Conservation (phyloP, 768 basidiomycete genomes). For the Hericium rajendrae region DNA sequence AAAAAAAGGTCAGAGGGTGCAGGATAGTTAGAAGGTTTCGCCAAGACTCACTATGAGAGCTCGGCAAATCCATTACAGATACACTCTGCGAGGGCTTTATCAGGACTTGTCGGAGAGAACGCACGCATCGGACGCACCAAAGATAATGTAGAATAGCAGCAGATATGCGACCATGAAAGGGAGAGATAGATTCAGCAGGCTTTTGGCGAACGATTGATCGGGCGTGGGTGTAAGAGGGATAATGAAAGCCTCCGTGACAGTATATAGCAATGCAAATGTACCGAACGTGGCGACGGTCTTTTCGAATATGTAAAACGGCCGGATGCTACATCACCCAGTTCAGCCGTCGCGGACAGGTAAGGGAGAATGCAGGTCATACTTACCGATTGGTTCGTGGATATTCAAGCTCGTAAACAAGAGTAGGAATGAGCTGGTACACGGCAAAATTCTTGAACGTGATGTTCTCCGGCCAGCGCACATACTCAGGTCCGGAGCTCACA, state of each 20-base stretch:
- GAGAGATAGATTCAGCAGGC: conserved; percentile 76
- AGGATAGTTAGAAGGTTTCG: not conserved
- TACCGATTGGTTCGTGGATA: conserved; percentile 86
- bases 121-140: conserved; percentile 37
- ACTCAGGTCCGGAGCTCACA: conserved; percentile 54
- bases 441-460: conserved; percentile 75
- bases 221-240: conserved; percentile 66
- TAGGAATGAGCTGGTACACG: conserved; percentile 81
- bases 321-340: conserved; percentile 32
- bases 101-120: not conserved
- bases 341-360: not conserved
- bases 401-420: conserved; percentile 92
- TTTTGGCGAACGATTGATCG: conserved; percentile 64
- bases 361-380: conserved; percentile 12
- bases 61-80: conserved; percentile 97
- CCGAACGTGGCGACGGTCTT: conserved; percentile 84
- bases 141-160: conserved; percentile 78
- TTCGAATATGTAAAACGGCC: conserved; percentile 68
- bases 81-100: conserved; percentile 50
- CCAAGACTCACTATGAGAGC: conserved; percentile 59
- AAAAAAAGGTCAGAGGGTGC: not conserved
- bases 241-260: conserved; percentile 92
- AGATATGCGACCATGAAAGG: conserved; percentile 94
- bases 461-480: conserved; percentile 77
- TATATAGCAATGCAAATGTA: conserved; percentile 88